phyloP scores from a whole-genome alignment of 257 asterid species.

The Anisodus acutangulus region DNA sequence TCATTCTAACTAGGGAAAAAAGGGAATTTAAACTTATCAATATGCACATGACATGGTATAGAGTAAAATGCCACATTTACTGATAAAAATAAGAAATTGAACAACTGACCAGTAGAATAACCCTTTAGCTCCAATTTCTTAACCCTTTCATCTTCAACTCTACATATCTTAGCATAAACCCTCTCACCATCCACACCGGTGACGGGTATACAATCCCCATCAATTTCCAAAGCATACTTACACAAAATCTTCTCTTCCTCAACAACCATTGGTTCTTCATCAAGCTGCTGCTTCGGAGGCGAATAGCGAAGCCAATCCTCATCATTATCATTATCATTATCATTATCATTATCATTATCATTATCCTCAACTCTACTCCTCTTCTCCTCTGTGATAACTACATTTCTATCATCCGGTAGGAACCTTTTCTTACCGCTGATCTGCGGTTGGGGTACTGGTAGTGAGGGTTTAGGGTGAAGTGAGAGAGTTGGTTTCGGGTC shows the following conservation, averaged over 20 bases:
- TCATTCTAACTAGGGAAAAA: background rate
- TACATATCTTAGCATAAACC: constrained; percentile 80
- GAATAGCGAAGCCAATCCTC: constrained; percentile 68
- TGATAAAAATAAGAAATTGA: background rate
- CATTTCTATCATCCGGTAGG: constrained; percentile 41
- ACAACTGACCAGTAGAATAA: constrained; percentile 54
- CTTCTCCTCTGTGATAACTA: constrained; percentile 33
- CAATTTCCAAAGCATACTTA: constrained; percentile 72
- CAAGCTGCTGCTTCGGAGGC: constrained; percentile 47
- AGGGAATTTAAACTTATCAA: background rate
- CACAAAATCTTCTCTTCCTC: constrained; percentile 63
- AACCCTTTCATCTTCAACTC: constrained; percentile 48
- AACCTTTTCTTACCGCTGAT: constrained; percentile 56
- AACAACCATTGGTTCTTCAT: constrained; percentile 46
- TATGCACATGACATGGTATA: background rate
- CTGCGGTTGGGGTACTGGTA: constrained; percentile 35
- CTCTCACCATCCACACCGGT: constrained; percentile 96
- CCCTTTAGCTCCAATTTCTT: constrained; percentile 49
- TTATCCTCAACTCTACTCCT: constrained; percentile 30
- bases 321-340: constrained; percentile 45
- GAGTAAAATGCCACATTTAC: background rate
- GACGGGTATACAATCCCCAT: constrained; percentile 85
- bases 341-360: constrained; percentile 49
- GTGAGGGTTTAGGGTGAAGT: constrained; percentile 58
- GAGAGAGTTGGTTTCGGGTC: constrained; percentile 51